phyloP scores from a whole-genome alignment of 768 basidiomycete species.

The Auricularia auricula-judae region DNA sequence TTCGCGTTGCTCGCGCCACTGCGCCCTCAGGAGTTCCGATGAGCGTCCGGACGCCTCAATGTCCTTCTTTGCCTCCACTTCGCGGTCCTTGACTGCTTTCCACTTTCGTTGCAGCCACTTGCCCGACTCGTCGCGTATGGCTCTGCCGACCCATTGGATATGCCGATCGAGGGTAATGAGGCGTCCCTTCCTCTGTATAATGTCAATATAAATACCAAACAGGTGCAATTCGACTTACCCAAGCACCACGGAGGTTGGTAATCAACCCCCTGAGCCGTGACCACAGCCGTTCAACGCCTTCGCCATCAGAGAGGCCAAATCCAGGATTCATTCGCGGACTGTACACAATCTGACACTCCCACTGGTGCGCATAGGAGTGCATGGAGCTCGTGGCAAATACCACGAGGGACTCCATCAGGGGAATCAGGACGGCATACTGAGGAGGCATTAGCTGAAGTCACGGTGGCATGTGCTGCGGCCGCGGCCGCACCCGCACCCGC shows the following conservation, averaged over 20 bases:
- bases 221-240: neutral
- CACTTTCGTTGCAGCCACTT: slow-evolving; percentile 20
- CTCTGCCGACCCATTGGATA: slow-evolving; percentile 14
- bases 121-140: slow-evolving; percentile 20
- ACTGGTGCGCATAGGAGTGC: slow-evolving; percentile 4
- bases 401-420: neutral
- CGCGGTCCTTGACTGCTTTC: slow-evolving; percentile 9
- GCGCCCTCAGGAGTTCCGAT: slow-evolving; percentile 12
- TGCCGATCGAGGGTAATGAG: slow-evolving; percentile 27
- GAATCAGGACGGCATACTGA: neutral
- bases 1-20: slow-evolving; percentile 25
- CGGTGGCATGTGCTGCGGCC: no score
- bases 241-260: neutral
- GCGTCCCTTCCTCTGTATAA: slow-evolving; percentile 13
- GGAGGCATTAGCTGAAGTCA: no score
- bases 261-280: neutral
- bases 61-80: slow-evolving; percentile 4
- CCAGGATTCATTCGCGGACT: neutral
- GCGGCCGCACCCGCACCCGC: no score
- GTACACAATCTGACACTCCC: neutral
- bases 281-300: slow-evolving; percentile 1
- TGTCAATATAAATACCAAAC: neutral
- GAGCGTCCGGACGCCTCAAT: slow-evolving; percentile 13
- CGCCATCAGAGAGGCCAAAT: neutral
- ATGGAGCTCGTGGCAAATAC: neutral